Percentiles rank a stretch among this genome's conserved stretches.
Evolutionary conservation across 2,329 filamentous ascomycete genomes (phyloP).

Genomic region (Xylaria sp.): DNA sequence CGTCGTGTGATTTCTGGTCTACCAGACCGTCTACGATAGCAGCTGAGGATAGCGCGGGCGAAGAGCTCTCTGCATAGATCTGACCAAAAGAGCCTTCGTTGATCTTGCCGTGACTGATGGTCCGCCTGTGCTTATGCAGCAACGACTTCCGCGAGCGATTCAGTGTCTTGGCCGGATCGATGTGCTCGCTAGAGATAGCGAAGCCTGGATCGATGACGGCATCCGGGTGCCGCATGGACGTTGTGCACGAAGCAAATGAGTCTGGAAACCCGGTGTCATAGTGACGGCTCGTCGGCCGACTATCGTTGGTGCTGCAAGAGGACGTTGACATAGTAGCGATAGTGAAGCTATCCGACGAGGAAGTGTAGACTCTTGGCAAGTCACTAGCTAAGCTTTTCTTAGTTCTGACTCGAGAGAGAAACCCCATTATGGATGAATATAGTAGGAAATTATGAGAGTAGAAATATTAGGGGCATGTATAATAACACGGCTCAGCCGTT

Average conservation of each 20-base stretch:
- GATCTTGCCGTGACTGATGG: conserved; percentile 60
- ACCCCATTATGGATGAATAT: conserved; percentile 18
- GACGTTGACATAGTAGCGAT: conserved; percentile 46
- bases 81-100: conserved; percentile 53
- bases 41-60: conserved; percentile 39
- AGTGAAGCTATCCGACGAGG: conserved; percentile 36
- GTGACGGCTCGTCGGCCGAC: conserved; percentile 47
- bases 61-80: conserved; percentile 42
- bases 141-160: conserved; percentile 60
- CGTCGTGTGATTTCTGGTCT: conserved; percentile 37
- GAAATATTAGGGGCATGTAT: conserved; percentile 22
- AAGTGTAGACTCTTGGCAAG: conserved; percentile 23
- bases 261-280: conserved; percentile 53
- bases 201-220: conserved; percentile 68
- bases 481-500: conserved; percentile 25
- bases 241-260: conserved; percentile 59
- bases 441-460: not conserved
- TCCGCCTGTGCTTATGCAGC: conserved; percentile 59
- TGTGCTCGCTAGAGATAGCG: conserved; percentile 65
- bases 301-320: conserved; percentile 43
- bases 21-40: conserved; percentile 41
- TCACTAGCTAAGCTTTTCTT: conserved; percentile 35
- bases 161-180: conserved; percentile 57
- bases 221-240: conserved; percentile 70
- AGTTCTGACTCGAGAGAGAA: conserved; percentile 33